A percentile compares a stretch with the other conserved stretches of the same genome.
Evolutionary conservation across 805 yeast species (phyloP).

Genomic region (Saccharomycopsis javanensis): DNA sequence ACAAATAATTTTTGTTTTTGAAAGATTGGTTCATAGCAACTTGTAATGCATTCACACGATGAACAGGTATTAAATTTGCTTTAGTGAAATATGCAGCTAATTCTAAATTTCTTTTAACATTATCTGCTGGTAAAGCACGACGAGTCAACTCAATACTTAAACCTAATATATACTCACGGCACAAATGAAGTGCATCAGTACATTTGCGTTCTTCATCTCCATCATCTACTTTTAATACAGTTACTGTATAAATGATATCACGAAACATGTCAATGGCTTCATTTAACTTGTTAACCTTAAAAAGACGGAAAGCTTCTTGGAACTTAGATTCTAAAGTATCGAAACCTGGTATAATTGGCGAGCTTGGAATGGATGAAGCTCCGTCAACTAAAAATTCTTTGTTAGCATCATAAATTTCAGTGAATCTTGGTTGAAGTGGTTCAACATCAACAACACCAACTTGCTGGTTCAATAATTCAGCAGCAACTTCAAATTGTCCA

Average conservation of each 20-base stretch:
- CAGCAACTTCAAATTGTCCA: constrained; percentile 94
- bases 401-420: constrained; percentile 74
- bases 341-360: constrained; percentile 70
- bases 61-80: constrained; percentile 72
- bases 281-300: constrained; percentile 75
- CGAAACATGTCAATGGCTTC: constrained; percentile 77
- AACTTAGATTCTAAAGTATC: constrained; percentile 50
- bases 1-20: constrained; percentile 77
- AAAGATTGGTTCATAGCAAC: constrained; percentile 93
- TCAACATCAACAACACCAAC: constrained; percentile 78
- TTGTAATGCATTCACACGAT: constrained; percentile 78
- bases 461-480: constrained; percentile 84
- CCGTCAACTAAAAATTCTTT: constrained; percentile 68
- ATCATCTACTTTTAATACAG: constrained; percentile 59
- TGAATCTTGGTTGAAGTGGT: constrained; percentile 74
- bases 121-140: constrained; percentile 63
- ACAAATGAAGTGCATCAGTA: constrained; percentile 54
- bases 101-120: constrained; percentile 80
- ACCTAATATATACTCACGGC: constrained; percentile 88
- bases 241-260: constrained; percentile 62
- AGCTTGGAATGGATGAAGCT: constrained; percentile 53
- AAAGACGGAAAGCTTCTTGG: constrained; percentile 68
- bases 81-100: constrained; percentile 93
- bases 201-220: constrained; percentile 74
- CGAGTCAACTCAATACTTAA: constrained; percentile 84